Evolutionary conservation across 108 stramenopile species (phyloP).

Genomic region (Chaetoceros muelleri): DNA sequence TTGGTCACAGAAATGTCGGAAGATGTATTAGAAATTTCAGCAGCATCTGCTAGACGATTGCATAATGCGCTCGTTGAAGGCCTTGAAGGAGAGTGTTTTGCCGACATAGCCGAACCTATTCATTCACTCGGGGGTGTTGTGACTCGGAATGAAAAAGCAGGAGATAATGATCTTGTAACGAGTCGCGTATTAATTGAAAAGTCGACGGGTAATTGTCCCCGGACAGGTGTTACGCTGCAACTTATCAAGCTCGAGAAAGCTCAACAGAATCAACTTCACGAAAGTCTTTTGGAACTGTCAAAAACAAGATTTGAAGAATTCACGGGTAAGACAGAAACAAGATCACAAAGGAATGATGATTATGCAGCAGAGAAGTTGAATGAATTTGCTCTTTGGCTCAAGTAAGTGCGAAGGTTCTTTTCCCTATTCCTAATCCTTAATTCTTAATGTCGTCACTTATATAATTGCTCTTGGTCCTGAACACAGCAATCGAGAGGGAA

Average conservation of each 20-base stretch:
- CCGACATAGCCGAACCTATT: slow-evolving; percentile 23
- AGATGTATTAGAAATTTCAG: slow-evolving; percentile 57
- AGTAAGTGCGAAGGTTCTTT: slow-evolving; percentile 1
- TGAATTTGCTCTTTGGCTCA: slow-evolving; percentile 3
- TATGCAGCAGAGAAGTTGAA: background rate
- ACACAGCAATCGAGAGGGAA: slow-evolving; percentile 35
- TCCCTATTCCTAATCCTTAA: background rate
- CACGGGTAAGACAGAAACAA: slow-evolving; percentile 12
- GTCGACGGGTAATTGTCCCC: slow-evolving; percentile 44
- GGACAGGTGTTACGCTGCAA: slow-evolving; percentile 46
- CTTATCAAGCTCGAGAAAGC: slow-evolving; percentile 45
- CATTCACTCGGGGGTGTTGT: slow-evolving; percentile 43
- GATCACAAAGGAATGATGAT: slow-evolving; percentile 4
- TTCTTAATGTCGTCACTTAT: background rate
- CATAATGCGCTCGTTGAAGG: slow-evolving; percentile 57
- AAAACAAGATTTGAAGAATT: slow-evolving; percentile 30
- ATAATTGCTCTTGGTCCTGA: background rate
- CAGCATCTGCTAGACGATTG: slow-evolving; percentile 55
- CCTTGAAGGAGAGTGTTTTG: slow-evolving; percentile 15
- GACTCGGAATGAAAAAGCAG: slow-evolving; percentile 24
- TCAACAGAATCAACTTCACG: slow-evolving; percentile 45
- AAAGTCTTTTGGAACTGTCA: slow-evolving; percentile 33
- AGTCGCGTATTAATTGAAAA: slow-evolving; percentile 46
- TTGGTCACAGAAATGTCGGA: slow-evolving; percentile 62
- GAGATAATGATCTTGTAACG: slow-evolving; percentile 41